phyloP scores from a whole-genome alignment of 179 eudicot genomes.

The Spergularia azorica region DNA sequence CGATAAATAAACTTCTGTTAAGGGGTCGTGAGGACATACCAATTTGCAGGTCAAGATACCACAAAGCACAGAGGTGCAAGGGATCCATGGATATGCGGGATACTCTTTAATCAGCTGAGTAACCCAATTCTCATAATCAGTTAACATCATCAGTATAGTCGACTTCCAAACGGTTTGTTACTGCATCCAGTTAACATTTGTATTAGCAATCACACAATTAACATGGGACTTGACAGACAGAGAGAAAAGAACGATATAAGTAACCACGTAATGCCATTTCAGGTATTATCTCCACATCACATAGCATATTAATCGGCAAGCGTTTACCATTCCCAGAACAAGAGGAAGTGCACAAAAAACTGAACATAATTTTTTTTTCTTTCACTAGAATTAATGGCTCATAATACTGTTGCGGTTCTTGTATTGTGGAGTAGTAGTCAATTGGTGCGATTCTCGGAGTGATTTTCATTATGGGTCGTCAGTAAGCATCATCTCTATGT shows the following conservation, averaged over 20 bases:
- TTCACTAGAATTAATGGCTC: too few species aligned
- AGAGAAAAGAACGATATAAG: background rate
- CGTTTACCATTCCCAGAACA: too few species aligned
- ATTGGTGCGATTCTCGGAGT: too few species aligned
- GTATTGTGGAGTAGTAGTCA: too few species aligned
- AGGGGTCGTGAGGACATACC: slow-evolving; percentile 31
- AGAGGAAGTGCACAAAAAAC: too few species aligned
- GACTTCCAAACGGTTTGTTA: slow-evolving; percentile 11
- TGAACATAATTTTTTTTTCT: too few species aligned
- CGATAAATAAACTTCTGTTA: background rate
- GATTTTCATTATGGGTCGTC: too few species aligned
- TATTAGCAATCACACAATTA: slow-evolving; percentile 9
- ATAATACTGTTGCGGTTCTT: too few species aligned
- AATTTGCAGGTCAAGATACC: slow-evolving; percentile 44
- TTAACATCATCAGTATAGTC: slow-evolving; percentile 27
- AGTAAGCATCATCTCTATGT: too few species aligned
- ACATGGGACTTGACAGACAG: background rate
- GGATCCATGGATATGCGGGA: slow-evolving; percentile 33
- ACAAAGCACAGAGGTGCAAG: slow-evolving; percentile 38
- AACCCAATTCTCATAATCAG: slow-evolving; percentile 35
- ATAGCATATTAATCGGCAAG: background rate
- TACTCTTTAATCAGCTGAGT: slow-evolving; percentile 33
- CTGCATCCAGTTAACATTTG: slow-evolving; percentile 5
- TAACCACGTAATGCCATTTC: background rate
- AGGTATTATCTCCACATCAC: background rate